Evolutionary conservation across 2,329 filamentous ascomycete genomes (phyloP), one percentile per base, ranked within the genome.

Genomic region (Samsoniella hepiali): DNA sequence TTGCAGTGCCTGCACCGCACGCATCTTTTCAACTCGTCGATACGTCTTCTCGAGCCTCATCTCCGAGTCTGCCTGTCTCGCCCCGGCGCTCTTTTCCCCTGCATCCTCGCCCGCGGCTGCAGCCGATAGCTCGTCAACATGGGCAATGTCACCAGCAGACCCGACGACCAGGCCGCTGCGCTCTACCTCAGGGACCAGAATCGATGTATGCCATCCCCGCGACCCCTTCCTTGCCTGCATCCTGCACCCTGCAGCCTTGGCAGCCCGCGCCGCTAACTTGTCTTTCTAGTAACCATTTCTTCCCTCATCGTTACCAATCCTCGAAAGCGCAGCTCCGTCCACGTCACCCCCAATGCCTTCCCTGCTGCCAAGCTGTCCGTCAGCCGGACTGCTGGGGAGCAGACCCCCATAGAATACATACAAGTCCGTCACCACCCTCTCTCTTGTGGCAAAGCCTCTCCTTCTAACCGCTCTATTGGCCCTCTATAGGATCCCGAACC

Each of bases 131-230:
- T 44, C 63, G 45, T 76, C 79, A 84, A 78, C 76, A 99, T 99
- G 95, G 95, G 95, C 74, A 93, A 90, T 81, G 88, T 97, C 78
- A 89, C 87, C 76, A 97, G 93, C 82, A 90, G 88, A 78, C 88
- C 89, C 72, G 93, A 96, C 71, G 93, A 97, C 72, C 60, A 62
- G 53, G 91, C 88, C 74, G 84, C 87, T 70, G 79, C 86, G 71
- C 81, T 98, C 75, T 96, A 90, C 76, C 82, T 98, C 74, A 90
- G 91, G 80, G 95, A 99, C 75, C 95, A 97, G 82, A 91, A 86
- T 75, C 88, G 93, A 84, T 87, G 95, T 98, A 84, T 74, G 89
- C 80, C 71, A 71, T 64, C 65, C 65, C 62, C 65, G 64, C 67
- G 47, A 32, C 38, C n/a, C 58, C 63, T 54, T 63, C 57, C 54